Evolutionary conservation across 2,329 filamentous ascomycete species (phyloP).

Genomic region (Fusarium citri): DNA sequence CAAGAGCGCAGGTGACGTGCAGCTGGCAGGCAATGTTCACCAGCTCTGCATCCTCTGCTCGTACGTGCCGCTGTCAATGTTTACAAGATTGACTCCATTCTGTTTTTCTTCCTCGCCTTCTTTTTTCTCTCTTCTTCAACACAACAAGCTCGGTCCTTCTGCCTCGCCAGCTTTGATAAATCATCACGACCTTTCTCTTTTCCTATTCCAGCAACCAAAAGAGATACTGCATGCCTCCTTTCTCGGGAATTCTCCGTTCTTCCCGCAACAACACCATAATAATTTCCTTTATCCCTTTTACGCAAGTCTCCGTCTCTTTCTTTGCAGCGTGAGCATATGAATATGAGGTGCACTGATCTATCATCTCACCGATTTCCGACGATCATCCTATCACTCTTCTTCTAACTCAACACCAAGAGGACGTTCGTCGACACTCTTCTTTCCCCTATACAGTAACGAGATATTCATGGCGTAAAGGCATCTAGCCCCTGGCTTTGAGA

Average conservation of each 20-base stretch:
- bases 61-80: no score
- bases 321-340: background rate
- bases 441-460: background rate
- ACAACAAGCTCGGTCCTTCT: background rate
- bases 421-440: background rate
- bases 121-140: background rate
- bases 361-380: background rate
- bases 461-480: background rate
- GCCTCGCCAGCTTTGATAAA: background rate
- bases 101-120: background rate
- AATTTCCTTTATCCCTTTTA: background rate
- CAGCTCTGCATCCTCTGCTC: constrained; percentile 1
- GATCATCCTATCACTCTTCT: background rate
- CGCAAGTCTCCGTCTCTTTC: background rate
- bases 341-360: background rate
- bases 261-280: background rate
- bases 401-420: background rate
- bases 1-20: background rate
- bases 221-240: background rate
- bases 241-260: background rate
- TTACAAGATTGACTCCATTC: background rate
- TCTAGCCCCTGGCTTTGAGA: background rate
- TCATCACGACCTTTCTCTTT: background rate
- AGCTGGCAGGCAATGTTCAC: constrained; percentile 28
- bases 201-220: no score